phyloP scores from a whole-genome alignment of 306 rosid species.

The Quercus ilex region DNA sequence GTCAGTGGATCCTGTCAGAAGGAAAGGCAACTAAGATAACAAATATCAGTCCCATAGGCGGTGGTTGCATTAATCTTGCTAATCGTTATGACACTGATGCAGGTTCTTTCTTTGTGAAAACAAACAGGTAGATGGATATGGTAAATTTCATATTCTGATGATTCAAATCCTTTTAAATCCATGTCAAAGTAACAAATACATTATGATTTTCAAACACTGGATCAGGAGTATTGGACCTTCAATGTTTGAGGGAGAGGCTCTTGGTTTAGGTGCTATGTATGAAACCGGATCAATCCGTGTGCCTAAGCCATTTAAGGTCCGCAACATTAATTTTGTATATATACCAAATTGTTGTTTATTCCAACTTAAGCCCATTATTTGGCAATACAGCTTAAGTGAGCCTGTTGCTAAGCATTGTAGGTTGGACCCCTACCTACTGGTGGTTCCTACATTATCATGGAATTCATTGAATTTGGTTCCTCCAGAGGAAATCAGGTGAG shows the following conservation, averaged over 20 bases:
- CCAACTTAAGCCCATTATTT: not conserved
- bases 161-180: not conserved
- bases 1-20: conserved; percentile 84
- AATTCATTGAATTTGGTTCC: conserved; percentile 75
- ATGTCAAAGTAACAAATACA: not conserved
- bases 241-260: conserved; percentile 97
- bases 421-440: conserved; percentile 80
- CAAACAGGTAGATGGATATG: conserved; percentile 60
- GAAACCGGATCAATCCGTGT: conserved; percentile 70
- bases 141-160: conserved; percentile 6
- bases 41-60: conserved; percentile 75
- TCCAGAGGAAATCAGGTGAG: conserved; percentile 82
- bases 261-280: conserved; percentile 88
- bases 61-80: conserved; percentile 89
- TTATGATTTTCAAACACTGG: conserved; percentile 30
- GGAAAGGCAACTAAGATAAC: conserved; percentile 79
- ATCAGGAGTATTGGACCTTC: conserved; percentile 88
- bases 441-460: conserved; percentile 95
- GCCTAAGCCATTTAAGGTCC: conserved; percentile 88
- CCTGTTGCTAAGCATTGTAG: conserved; percentile 47
- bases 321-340: conserved; percentile 12
- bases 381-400: conserved; percentile 14
- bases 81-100: conserved; percentile 77
- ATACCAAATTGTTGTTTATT: not conserved
- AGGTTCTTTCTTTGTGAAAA: conserved; percentile 88